Evolutionary conservation across 768 basidiomycete species (phyloP), one percentile per base, ranked within the genome.

Genomic region (Udeniomyces megalosporus): DNA sequence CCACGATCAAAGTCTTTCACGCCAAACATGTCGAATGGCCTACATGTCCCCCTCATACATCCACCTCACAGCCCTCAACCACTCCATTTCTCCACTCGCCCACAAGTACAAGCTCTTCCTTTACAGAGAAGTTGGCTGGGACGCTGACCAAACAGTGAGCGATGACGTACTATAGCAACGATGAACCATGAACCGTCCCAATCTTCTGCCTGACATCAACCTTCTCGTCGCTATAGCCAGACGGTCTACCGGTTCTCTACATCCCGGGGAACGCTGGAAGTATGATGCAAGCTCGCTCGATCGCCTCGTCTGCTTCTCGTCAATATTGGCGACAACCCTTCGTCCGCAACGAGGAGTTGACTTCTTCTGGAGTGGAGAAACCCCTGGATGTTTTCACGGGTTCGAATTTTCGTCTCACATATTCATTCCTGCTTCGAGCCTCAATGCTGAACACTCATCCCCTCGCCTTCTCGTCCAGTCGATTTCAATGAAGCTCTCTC

Each of bases 401-500:
- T 88, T 63, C 34, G 83, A 67, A 29, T 20, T 34, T 7, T 31
- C 3, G 0, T 62, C 12, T 1, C 14, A 10, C 42, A 26, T 12
- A 46, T 34, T 17, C 24, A 6, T 22, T 28, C 49, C 38, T 17
- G 24, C 20, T 15, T 15, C 26, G 24, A 17, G 20, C 5, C n/a
- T n/a, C n/a, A n/a, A n/a, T n/a, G n/a, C n/a, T n/a, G n/a, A n/a
- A n/a, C n/a, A n/a, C n/a, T n/a, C n/a, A n/a, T n/a, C n/a, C n/a
- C 38, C 38, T 0, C 35, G 34, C 10, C 26, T 4, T 24, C 6
- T 15, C 20, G 6, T 35, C 31, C 68, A 88, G 90, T 89, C 69
- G 92, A 97, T 70, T 92, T 90, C 77, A 95, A 96, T 69, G 95
- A 96, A 73, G 95, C 96, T 69, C 81, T 96, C 35, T 91, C 90